phyloP scores from a whole-genome alignment of 1,139 yeast genomes.

The Candida pseudocylindracea region DNA sequence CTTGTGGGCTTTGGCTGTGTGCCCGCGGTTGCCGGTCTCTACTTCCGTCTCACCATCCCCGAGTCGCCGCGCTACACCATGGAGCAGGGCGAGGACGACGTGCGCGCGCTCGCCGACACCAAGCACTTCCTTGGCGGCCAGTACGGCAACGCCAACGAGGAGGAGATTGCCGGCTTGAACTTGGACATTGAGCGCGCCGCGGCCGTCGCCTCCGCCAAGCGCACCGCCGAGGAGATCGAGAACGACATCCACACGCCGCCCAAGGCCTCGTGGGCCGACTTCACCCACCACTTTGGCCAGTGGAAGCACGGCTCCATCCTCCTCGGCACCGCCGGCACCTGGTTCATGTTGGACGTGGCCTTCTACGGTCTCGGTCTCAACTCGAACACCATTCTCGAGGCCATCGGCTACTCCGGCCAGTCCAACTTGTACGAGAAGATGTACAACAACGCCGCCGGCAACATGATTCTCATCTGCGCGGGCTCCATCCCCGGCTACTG shows the following conservation, averaged over 20 bases:
- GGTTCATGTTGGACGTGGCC: constrained; percentile 94
- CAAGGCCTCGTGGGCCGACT: constrained; percentile 37
- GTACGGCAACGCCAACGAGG: background rate
- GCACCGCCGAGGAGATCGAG: no score
- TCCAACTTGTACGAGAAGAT: constrained; percentile 38
- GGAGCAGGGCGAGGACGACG: constrained; percentile 37
- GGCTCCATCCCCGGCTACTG: constrained; percentile 89
- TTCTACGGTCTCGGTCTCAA: constrained; percentile 78
- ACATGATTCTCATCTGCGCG: constrained; percentile 73
- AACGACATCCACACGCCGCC: constrained; percentile 12
- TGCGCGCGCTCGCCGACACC: constrained; percentile 28
- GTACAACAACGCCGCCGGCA: constrained; percentile 70
- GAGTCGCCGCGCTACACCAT: constrained; percentile 81
- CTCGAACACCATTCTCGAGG: constrained; percentile 58
- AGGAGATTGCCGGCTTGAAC: background rate
- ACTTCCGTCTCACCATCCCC: constrained; percentile 81
- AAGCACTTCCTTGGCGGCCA: no score
- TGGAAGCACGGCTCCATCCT: constrained; percentile 78
- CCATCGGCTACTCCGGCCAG: constrained; percentile 59
- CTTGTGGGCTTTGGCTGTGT: constrained; percentile 74
- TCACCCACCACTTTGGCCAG: constrained; percentile 51
- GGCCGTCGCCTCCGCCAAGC: constrained; percentile 8
- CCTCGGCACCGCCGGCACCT: constrained; percentile 87
- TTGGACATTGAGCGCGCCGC: constrained; percentile 20
- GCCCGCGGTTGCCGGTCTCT: constrained; percentile 65